These are phyloP conservation scores for Dendrocalamus latiflorus DNA, from an alignment of 202 grass and related monocot genomes.

Conservation along the genomic window DNA sequence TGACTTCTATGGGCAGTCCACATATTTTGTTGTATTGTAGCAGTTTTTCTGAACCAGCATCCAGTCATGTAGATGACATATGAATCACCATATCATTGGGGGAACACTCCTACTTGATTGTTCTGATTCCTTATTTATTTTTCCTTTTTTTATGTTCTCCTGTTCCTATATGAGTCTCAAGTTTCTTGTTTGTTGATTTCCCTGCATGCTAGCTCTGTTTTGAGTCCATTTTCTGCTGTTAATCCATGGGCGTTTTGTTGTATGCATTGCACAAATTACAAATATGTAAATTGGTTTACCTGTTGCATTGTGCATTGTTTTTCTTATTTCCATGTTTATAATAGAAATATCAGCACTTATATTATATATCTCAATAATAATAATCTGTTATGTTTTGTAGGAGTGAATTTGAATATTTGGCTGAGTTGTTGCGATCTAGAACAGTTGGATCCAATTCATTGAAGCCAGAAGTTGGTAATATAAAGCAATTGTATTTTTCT, in stretches of 20 bases:
- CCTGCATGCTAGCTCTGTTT: no score
- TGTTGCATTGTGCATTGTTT: neutral
- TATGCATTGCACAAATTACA: neutral
- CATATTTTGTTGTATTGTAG: neutral
- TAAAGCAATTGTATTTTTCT: constrained; percentile 1
- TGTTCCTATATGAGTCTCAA: neutral
- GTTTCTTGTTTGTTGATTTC: no score
- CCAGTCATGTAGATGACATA: neutral
- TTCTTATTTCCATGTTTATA: neutral
- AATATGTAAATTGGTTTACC: neutral
- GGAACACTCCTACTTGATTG: neutral
- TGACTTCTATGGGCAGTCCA: neutral
- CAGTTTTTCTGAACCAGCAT: neutral
- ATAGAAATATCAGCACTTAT: neutral
- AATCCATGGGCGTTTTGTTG: neutral
- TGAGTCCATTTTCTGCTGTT: neutral
- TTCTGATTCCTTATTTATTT: constrained; percentile 12
- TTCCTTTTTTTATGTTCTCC: neutral
- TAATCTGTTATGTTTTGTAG: constrained; percentile 5
- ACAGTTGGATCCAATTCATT: constrained; percentile 36
- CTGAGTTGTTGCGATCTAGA: constrained; percentile 49
- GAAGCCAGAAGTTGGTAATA: constrained; percentile 12
- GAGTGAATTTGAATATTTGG: constrained; percentile 58
- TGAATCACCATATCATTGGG: neutral
- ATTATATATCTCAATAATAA: neutral